phyloP scores from a whole-genome alignment of 306 rosid genomes.

The Prunus campanulata region DNA sequence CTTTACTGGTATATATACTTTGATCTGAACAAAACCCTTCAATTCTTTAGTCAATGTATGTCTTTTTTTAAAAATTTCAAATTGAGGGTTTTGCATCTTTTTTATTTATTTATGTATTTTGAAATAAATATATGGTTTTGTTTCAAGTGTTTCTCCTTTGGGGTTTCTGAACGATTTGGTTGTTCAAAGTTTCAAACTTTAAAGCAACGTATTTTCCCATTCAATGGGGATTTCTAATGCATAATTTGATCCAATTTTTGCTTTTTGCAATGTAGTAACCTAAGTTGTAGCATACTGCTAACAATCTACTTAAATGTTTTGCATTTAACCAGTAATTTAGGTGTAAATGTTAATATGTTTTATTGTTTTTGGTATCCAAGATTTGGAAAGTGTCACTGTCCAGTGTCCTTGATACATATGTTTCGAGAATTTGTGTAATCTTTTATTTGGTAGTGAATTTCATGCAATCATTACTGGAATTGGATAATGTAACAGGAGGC shows the following conservation, averaged over 20 bases:
- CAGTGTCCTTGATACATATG: background rate
- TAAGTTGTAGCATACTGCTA: background rate
- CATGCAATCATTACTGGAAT: background rate
- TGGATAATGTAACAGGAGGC: background rate
- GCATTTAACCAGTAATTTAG: background rate
- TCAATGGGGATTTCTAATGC: background rate
- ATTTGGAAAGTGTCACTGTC: background rate
- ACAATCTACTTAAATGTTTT: background rate
- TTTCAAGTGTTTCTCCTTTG: background rate
- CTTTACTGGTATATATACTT: conserved; percentile 51
- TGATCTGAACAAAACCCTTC: background rate
- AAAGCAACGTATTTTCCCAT: background rate
- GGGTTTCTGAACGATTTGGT: background rate
- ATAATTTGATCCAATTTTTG: background rate
- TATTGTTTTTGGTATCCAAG: background rate
- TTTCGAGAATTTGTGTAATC: background rate
- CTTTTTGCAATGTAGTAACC: background rate
- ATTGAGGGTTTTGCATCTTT: background rate
- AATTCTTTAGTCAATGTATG: background rate
- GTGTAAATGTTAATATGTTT: background rate
- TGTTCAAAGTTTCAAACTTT: background rate
- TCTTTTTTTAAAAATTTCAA: background rate
- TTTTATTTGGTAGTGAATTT: background rate
- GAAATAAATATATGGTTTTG: too few relatives aligned
- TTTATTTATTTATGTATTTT: too few relatives aligned